phyloP scores from a whole-genome alignment of 306 rosid genomes.

The Pterocarpus santalinus region DNA sequence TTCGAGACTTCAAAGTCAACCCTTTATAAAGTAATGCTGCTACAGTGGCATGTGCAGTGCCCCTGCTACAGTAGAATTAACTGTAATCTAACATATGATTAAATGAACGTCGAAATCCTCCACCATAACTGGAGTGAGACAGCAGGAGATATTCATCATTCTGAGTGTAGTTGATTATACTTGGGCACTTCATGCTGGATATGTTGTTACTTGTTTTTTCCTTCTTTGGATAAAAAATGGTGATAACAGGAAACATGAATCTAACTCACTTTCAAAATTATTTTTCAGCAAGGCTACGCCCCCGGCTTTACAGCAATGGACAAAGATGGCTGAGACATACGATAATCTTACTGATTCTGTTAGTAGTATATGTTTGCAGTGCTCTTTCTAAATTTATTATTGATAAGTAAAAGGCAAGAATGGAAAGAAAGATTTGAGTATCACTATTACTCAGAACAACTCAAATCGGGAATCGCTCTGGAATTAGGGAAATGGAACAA shows the following conservation, averaged over 20 bases:
- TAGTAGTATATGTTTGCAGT: conserved; percentile 52
- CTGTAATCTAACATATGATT: neutral
- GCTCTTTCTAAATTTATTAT: conserved; percentile 15
- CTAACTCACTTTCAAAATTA: conserved; percentile 36
- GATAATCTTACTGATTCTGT: conserved; percentile 87
- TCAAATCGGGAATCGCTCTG: no score
- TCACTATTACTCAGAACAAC: no score
- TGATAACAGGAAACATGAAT: conserved; percentile 25
- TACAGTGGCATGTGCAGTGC: conserved; percentile 20
- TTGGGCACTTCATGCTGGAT: conserved; percentile 35
- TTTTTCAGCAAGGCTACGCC: conserved; percentile 70
- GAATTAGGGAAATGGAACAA: no score
- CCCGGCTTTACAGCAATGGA: conserved; percentile 92
- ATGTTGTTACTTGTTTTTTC: conserved; percentile 12
- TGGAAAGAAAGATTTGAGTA: no score
- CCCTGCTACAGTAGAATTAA: neutral
- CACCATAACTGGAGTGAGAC: conserved; percentile 19
- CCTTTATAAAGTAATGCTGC: neutral
- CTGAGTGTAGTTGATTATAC: conserved; percentile 37
- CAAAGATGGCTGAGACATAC: conserved; percentile 88
- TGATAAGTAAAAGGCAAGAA: no score
- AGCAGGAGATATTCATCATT: conserved; percentile 13
- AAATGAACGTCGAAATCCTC: conserved; percentile 3
- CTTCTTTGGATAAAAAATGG: conserved; percentile 21
- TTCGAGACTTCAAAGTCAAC: conserved; percentile 7